A percentile compares a stretch with the other conserved stretches of the same genome.
Conservation (phyloP, 2,329 filamentous ascomycete genomes). For the Dothideomycetes sp. region DNA sequence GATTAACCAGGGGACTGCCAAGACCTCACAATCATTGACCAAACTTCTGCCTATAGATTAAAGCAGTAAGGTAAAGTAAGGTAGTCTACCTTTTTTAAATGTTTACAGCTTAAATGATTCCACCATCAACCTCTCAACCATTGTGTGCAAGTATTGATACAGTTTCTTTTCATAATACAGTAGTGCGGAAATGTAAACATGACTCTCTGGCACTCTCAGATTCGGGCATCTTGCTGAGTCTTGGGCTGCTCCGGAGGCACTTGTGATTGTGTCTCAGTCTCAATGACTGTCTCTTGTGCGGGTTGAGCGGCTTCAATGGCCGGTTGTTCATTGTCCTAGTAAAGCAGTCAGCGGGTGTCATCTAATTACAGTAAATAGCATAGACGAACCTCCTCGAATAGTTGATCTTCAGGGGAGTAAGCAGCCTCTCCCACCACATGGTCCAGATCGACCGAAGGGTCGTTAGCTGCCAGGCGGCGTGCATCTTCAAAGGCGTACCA, state of each 20-base stretch:
- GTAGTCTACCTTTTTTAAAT: too few relatives aligned
- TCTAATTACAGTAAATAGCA: too few relatives aligned
- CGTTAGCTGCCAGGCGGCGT: conserved; percentile 52
- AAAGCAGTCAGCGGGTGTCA: too few relatives aligned
- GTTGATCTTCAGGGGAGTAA: conserved; percentile 16
- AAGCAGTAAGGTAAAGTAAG: too few relatives aligned
- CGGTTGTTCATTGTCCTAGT: too few relatives aligned
- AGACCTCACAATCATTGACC: conserved; percentile 5
- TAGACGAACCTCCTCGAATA: conserved; percentile 5
- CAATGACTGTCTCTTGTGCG: background rate
- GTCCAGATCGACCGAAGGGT: conserved; percentile 57
- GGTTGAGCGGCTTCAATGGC: background rate
- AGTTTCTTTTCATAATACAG: conserved; percentile 12
- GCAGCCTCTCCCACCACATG: conserved; percentile 21
- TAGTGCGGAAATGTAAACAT: too few relatives aligned
- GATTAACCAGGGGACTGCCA: conserved; percentile 12
- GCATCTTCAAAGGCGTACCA: conserved; percentile 84
- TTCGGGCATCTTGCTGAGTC: conserved; percentile 8
- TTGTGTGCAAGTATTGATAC: too few relatives aligned
- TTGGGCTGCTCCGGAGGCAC: conserved; percentile 1
- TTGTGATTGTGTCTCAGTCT: conserved; percentile 6
- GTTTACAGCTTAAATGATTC: too few relatives aligned
- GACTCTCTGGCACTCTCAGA: too few relatives aligned
- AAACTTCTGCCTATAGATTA: too few relatives aligned
- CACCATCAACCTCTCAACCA: too few relatives aligned